Percentiles rank a stretch among this genome's conserved stretches.
phyloP scores from a whole-genome alignment of 345 rosid species.

The Linum tenue region DNA sequence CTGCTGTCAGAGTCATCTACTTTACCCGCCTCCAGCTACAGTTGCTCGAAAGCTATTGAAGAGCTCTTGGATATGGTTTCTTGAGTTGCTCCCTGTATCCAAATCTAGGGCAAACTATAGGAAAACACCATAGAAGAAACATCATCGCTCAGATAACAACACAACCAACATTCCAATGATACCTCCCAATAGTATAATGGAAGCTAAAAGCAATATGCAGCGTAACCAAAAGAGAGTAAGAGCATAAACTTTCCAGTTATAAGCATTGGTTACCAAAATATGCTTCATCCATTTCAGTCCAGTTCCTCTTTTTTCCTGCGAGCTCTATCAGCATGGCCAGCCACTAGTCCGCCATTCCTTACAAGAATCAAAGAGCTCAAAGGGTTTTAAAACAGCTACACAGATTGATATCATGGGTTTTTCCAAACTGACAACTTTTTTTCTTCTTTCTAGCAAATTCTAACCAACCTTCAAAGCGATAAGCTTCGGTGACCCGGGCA shows the following conservation, averaged over 20 bases:
- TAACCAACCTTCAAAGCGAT: conserved; percentile 55
- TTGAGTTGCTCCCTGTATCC: conserved; percentile 63
- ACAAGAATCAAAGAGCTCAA: conserved; percentile 7
- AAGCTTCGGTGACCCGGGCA: conserved; percentile 58
- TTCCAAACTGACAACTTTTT: too few species aligned
- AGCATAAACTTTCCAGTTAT: neutral
- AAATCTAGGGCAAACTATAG: conserved; percentile 36
- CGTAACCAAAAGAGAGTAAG: neutral
- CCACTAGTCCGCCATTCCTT: conserved; percentile 90
- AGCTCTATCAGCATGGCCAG: conserved; percentile 71
- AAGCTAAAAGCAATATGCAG: too few species aligned
- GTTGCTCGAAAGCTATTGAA: conserved; percentile 66
- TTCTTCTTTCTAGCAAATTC: too few species aligned
- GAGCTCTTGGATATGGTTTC: conserved; percentile 73
- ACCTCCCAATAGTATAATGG: neutral
- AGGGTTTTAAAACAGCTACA: neutral
- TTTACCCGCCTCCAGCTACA: conserved; percentile 28
- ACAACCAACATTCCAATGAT: neutral
- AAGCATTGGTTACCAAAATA: conserved; percentile 31
- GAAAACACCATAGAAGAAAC: conserved; percentile 13
- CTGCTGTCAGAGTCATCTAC: conserved; percentile 38
- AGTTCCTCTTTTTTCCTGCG: conserved; percentile 58
- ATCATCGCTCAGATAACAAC: neutral
- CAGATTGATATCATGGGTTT: neutral
- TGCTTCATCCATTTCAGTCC: conserved; percentile 44